These are phyloP conservation scores for Aquilaria agallochum DNA, from an alignment of 441 rosid species.

Conservation along the genomic window DNA sequence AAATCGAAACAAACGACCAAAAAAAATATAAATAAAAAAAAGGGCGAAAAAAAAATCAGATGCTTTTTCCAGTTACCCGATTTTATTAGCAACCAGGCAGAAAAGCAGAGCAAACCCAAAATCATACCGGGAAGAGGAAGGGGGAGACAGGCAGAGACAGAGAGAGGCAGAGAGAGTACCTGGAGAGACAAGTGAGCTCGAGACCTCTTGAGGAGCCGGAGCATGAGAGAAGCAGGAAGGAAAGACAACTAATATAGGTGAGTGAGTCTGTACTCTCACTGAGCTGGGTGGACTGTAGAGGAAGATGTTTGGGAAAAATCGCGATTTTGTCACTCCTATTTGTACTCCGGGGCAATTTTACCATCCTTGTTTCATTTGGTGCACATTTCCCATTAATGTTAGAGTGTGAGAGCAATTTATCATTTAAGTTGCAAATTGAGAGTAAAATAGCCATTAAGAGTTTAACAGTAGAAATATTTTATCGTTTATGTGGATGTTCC, in stretches of 20 bases:
- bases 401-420: no score
- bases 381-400: no score
- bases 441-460: no score
- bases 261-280: not conserved
- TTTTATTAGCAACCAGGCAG: constrained; percentile 14
- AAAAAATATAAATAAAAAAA: not conserved
- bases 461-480: no score
- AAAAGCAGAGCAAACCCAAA: no score
- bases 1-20: not conserved
- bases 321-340: not conserved
- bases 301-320: not conserved
- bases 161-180: constrained; percentile 11
- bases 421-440: no score
- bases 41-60: not conserved
- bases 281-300: not conserved
- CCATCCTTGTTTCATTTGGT: no score
- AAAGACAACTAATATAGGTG: not conserved
- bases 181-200: not conserved
- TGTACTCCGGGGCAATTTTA: no score
- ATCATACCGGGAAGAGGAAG: no score
- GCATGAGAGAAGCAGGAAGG: not conserved
- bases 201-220: not conserved
- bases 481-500: no score
- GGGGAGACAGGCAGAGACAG: not conserved
- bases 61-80: not conserved